Evolutionary conservation across 768 basidiomycete species (phyloP).

Genomic region (Boletus tylopilopsis): DNA sequence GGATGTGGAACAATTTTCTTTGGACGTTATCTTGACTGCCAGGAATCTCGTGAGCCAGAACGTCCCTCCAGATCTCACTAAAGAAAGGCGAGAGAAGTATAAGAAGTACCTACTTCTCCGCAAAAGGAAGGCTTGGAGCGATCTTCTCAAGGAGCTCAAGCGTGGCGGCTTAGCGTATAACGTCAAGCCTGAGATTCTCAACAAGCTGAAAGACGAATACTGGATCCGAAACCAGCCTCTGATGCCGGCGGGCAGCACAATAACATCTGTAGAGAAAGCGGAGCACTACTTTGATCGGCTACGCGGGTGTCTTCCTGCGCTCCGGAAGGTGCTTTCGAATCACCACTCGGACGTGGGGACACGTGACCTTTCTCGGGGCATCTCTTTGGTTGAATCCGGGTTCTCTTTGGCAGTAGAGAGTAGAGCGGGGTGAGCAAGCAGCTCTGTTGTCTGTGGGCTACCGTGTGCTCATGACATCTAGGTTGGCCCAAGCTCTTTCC

Average conservation of each 20-base stretch:
- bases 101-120: slow-evolving; percentile 71
- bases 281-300: slow-evolving; percentile 68
- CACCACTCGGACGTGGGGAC: slow-evolving; percentile 84
- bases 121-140: slow-evolving; percentile 89
- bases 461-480: background rate
- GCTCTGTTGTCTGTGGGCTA: background rate
- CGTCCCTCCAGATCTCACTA: slow-evolving; percentile 39
- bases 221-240: slow-evolving; percentile 68
- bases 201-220: slow-evolving; percentile 46
- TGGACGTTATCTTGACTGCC: slow-evolving; percentile 60
- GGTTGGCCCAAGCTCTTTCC: slow-evolving; percentile 21
- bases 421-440: slow-evolving; percentile 55
- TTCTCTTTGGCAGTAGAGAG: slow-evolving; percentile 63
- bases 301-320: slow-evolving; percentile 56
- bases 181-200: slow-evolving; percentile 66
- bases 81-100: slow-evolving; percentile 56
- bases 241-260: slow-evolving; percentile 23
- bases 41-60: slow-evolving; percentile 49
- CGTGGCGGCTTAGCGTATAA: slow-evolving; percentile 69
- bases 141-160: slow-evolving; percentile 86
- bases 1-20: slow-evolving; percentile 52
- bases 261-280: slow-evolving; percentile 35
- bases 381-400: slow-evolving; percentile 74
- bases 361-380: slow-evolving; percentile 80
- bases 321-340: slow-evolving; percentile 55